These are phyloP conservation scores for Scolecobasidium constrictum DNA, from an alignment of 2,329 filamentous ascomycete genomes.

Conservation along the genomic window DNA sequence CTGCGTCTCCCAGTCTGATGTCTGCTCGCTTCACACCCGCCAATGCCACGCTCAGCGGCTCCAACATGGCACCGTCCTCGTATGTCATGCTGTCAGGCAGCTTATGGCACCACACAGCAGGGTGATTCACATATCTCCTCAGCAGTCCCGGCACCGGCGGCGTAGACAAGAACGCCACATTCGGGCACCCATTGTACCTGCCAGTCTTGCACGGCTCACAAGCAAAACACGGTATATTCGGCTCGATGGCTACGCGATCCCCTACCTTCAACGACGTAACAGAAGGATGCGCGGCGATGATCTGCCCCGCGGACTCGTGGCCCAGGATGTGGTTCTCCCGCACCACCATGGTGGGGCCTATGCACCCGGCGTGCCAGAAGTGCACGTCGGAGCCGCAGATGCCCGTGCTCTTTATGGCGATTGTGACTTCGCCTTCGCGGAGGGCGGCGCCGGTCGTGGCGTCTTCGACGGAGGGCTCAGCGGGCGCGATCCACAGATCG, in stretches of 20 bases:
- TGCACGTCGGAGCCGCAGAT: constrained; percentile 97
- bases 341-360: constrained; percentile 84
- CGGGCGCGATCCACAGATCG: constrained; percentile 77
- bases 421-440: constrained; percentile 71
- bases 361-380: constrained; percentile 93
- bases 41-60: constrained; percentile 81
- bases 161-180: constrained; percentile 78
- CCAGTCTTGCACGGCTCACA: constrained; percentile 89
- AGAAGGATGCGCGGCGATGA: constrained; percentile 72
- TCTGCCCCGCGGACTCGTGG: constrained; percentile 78
- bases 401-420: constrained; percentile 86
- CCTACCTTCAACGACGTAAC: constrained; percentile 70
- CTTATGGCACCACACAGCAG: constrained; percentile 91
- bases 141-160: constrained; percentile 81
- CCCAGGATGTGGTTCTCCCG: constrained; percentile 81
- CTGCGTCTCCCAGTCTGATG: constrained; percentile 72
- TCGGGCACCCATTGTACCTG: constrained; percentile 89
- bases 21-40: constrained; percentile 78
- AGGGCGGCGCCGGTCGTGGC: constrained; percentile 58
- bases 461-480: constrained; percentile 64
- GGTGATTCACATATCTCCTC: constrained; percentile 89
- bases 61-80: constrained; percentile 82
- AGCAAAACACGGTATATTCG: constrained; percentile 81
- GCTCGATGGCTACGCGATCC: constrained; percentile 88
- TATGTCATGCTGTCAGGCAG: constrained; percentile 77